These are phyloP conservation scores for Solanum neorickii DNA, from an alignment of 257 asterid species.

Conservation along the genomic window DNA sequence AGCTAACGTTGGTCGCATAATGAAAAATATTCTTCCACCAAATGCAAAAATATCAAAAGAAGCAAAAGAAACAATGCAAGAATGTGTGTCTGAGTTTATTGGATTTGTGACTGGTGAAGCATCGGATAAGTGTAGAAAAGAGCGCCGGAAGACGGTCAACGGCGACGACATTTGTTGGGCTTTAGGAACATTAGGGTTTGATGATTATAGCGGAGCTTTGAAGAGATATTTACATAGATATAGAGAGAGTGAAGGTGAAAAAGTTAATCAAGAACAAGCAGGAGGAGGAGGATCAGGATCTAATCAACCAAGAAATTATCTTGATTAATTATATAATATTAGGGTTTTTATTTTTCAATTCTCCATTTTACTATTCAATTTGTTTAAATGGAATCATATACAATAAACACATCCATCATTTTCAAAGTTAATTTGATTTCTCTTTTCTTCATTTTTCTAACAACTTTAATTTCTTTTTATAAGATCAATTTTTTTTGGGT, in stretches of 20 bases:
- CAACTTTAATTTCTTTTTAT: neutral
- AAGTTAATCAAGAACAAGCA: conserved; percentile 7
- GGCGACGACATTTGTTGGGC: conserved; percentile 69
- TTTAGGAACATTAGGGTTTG: conserved; percentile 46
- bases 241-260: conserved; percentile 53
- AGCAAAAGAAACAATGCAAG: conserved; percentile 73
- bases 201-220: conserved; percentile 35
- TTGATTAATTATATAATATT: neutral
- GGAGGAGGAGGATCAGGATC: neutral
- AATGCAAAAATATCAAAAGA: conserved; percentile 69
- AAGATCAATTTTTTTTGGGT: neutral
- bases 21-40: conserved; percentile 52
- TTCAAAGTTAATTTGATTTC: neutral
- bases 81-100: conserved; percentile 68
- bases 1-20: conserved; percentile 72
- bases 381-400: neutral
- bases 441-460: neutral
- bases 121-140: conserved; percentile 59
- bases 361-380: neutral
- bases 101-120: conserved; percentile 66
- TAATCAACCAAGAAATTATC: neutral
- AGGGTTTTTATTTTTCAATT: neutral
- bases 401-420: neutral
- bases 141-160: conserved; percentile 55
- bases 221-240: conserved; percentile 48